phyloP scores from a whole-genome alignment of 208 protist genomes.

The Leptomonas pyrrhocoris region DNA sequence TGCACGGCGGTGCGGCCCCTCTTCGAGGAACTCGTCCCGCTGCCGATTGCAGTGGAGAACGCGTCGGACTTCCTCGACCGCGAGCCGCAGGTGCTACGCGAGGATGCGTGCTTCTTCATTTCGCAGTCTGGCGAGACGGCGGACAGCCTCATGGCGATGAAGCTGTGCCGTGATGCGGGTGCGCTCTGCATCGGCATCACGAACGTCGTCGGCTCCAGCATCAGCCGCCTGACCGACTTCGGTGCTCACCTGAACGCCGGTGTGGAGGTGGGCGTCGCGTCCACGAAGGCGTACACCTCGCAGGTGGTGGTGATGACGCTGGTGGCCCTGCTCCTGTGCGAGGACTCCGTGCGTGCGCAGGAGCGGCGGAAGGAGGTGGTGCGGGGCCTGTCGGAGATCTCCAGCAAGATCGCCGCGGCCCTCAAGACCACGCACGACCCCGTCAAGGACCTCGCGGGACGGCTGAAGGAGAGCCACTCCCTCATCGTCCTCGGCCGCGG shows the following conservation, averaged over 20 bases:
- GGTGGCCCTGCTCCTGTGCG: slow-evolving; percentile 85
- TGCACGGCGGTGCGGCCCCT: slow-evolving; percentile 87
- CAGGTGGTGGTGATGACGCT: slow-evolving; percentile 93
- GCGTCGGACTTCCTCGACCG: slow-evolving; percentile 95
- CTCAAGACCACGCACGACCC: slow-evolving; percentile 51
- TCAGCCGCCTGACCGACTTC: slow-evolving; percentile 88
- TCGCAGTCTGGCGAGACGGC: slow-evolving; percentile 96
- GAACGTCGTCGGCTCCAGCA: slow-evolving; percentile 93
- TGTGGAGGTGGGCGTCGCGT: slow-evolving; percentile 95
- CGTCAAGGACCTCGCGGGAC: slow-evolving; percentile 76
- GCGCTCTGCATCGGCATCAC: slow-evolving; percentile 91
- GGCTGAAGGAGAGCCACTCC: slow-evolving; percentile 49
- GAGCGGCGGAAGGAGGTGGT: slow-evolving; percentile 74
- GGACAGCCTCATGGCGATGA: slow-evolving; percentile 90
- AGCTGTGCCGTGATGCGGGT: slow-evolving; percentile 77
- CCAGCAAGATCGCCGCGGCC: slow-evolving; percentile 57
- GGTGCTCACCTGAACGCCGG: slow-evolving; percentile 93
- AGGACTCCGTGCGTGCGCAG: slow-evolving; percentile 51
- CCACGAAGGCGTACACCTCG: slow-evolving; percentile 97
- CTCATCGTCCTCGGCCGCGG: slow-evolving; percentile 92
- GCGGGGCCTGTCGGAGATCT: slow-evolving; percentile 59
- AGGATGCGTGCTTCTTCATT: slow-evolving; percentile 93
- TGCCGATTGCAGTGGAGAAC: slow-evolving; percentile 91
- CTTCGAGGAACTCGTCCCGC: slow-evolving; percentile 90
- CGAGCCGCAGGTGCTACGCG: slow-evolving; percentile 61